Conservation (phyloP, 805 yeast species). For the Candida gorgasii region DNA sequence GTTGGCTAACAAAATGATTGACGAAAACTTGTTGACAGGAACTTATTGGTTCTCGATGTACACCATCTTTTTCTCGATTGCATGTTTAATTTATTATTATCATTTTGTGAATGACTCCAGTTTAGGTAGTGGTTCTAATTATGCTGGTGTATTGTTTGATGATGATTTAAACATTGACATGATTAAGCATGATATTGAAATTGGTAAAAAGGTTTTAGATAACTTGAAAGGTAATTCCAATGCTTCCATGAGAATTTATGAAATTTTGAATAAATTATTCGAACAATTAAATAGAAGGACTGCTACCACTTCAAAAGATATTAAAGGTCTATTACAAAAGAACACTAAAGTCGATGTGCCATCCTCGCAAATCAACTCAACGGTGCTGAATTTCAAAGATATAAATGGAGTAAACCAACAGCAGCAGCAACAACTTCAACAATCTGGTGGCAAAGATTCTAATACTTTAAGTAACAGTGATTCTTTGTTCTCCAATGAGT, state of each 20-base stretch:
- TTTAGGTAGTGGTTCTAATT: slow-evolving; percentile 32
- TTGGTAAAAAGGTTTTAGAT: slow-evolving; percentile 74
- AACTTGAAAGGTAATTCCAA: slow-evolving; percentile 69
- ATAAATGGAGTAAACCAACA: slow-evolving; percentile 11
- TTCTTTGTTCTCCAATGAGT: slow-evolving; percentile 8
- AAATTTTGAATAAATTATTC: slow-evolving; percentile 74
- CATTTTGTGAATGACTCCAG: slow-evolving; percentile 48
- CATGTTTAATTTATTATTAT: slow-evolving; percentile 78
- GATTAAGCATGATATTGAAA: slow-evolving; percentile 75
- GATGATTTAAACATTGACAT: slow-evolving; percentile 52
- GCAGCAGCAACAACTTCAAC: too few species aligned
- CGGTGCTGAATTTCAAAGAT: slow-evolving; percentile 14
- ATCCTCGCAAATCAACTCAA: slow-evolving; percentile 12
- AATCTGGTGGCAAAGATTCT: not conserved
- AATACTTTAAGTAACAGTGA: not conserved
- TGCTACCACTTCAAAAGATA: slow-evolving; percentile 42
- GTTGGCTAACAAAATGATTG: slow-evolving; percentile 77
- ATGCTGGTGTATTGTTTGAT: slow-evolving; percentile 46
- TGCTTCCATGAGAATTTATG: slow-evolving; percentile 80
- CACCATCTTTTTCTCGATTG: slow-evolving; percentile 85
- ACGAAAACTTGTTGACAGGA: slow-evolving; percentile 69
- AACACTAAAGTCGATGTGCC: slow-evolving; percentile 3
- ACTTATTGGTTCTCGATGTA: slow-evolving; percentile 92
- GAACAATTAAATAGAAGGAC: slow-evolving; percentile 77
- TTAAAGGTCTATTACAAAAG: slow-evolving; percentile 6